phyloP scores from a whole-genome alignment of 257 asterid genomes.

The Avicennia marina region DNA sequence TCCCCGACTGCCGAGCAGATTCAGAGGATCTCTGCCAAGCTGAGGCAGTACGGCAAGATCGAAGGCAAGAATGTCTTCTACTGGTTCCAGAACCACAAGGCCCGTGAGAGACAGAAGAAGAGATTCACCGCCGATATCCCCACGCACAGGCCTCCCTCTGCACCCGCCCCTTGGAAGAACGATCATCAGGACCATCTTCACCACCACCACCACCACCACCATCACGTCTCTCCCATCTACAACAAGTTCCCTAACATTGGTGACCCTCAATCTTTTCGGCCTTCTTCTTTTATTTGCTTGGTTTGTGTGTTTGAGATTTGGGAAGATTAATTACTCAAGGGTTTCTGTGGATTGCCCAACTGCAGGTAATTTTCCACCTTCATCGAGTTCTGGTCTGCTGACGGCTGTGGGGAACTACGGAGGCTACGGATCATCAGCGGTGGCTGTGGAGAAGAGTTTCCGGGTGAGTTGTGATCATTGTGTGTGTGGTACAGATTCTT shows the following conservation, averaged over 20 bases:
- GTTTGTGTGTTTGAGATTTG: too few species aligned
- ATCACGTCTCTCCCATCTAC: slow-evolving; percentile 26
- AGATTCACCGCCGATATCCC: slow-evolving; percentile 49
- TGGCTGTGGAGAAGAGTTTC: slow-evolving; percentile 77
- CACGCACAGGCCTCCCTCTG: slow-evolving; percentile 19
- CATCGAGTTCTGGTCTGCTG: slow-evolving; percentile 38
- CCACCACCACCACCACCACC: background rate
- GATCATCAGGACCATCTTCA: too few species aligned
- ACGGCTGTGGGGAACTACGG: slow-evolving; percentile 40
- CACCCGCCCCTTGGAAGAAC: background rate
- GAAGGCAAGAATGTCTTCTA: slow-evolving; percentile 96
- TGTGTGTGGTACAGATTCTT: too few species aligned
- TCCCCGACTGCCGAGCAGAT: slow-evolving; percentile 95
- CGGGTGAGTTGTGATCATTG: too few species aligned
- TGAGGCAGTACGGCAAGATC: slow-evolving; percentile 92
- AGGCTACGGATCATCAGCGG: slow-evolving; percentile 60
- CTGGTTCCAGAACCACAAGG: slow-evolving; percentile 98
- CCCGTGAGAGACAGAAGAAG: slow-evolving; percentile 95
- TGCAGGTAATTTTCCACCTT: slow-evolving; percentile 48
- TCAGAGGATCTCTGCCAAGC: slow-evolving; percentile 84
- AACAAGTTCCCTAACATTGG: slow-evolving; percentile 32
- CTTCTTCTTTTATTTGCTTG: background rate
- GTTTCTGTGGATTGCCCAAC: too few species aligned
- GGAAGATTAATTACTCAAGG: too few species aligned
- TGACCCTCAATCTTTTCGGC: background rate